Evolutionary conservation across 805 yeast genomes (phyloP), one percentile per base, ranked within the genome.

Genomic region (Pichia cabralensis): DNA sequence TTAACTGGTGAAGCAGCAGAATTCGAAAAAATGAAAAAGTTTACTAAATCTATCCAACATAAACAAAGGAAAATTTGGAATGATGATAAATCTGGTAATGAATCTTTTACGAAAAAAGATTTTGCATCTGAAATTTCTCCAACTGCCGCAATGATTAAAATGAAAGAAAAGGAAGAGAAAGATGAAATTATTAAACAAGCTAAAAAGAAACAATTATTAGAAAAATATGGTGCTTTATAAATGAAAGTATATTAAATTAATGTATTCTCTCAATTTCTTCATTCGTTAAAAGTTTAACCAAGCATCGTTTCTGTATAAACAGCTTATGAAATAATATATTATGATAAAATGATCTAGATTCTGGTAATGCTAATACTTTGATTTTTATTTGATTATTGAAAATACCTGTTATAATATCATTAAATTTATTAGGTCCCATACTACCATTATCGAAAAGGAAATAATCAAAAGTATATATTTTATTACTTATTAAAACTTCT

Each of bases 1-100:
- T 48, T 65, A 30, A 64, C 67, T 3, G 80, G 76, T 6, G 81
- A 76, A 41, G 81, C 80, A 8, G 53, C 58, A 14, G 71, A 71
- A 36, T 63, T 72, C 44, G 68, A 66, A 35, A 57, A 60, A 33
- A 46, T 69, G 49, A 71, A 67, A 44, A 52, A 55, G 43, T 66
- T 69, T 43, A 76, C 76, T 0, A 40, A 45, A 26, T 31, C 46
- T 3, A 32, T 41, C 19, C 56, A 51, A 26, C 31, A 39, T 22
- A 40, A 36, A n/a, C 44, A 33, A 18, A 44, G 39, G 30, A 31
- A 39, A 22, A 34, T 42, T 30, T 42, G 45, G 41, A 47, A 44
- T 17, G 26, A 32, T 9, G 44, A 37, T 20, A 39, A 29, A 6
- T 36, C 33, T n/a, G 31, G 34, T 18, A 36, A 27, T 4, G 36